phyloP scores from a whole-genome alignment of 2,329 filamentous ascomycete species.

The Colletotrichum tanaceti region DNA sequence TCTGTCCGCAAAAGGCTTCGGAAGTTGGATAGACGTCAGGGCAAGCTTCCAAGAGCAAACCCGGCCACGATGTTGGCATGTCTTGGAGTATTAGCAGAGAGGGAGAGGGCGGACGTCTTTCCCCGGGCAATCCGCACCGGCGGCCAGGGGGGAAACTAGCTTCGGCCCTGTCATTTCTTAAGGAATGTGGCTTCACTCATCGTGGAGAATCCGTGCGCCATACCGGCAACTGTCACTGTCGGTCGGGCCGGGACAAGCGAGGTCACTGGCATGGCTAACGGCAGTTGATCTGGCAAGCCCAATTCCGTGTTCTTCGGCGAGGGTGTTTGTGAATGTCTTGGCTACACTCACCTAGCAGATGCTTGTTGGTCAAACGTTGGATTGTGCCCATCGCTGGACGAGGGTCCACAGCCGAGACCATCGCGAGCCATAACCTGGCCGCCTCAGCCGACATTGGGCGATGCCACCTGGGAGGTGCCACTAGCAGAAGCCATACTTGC shows the following conservation, averaged over 20 bases:
- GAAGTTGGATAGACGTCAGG: neutral
- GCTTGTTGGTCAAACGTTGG: slow-evolving; percentile 4
- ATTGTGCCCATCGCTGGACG: neutral
- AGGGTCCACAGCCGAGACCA: slow-evolving; percentile 2
- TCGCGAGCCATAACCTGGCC: neutral
- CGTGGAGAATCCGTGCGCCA: neutral
- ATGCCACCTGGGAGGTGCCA: slow-evolving; percentile 1
- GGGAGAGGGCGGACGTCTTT: slow-evolving; percentile 5
- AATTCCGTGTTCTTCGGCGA: neutral
- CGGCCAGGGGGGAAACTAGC: neutral
- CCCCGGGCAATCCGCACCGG: neutral
- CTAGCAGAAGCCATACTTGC: slow-evolving; percentile 3
- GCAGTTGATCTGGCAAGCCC: neutral
- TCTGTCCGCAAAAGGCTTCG: neutral
- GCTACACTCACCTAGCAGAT: neutral
- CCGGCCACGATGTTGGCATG: slow-evolving; percentile 9
- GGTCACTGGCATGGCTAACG: neutral
- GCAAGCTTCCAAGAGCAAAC: neutral
- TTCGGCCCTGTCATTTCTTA: neutral
- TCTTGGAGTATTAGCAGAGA: neutral
- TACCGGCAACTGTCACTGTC: slow-evolving; percentile 9
- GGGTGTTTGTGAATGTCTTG: neutral
- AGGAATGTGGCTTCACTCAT: slow-evolving; percentile 13
- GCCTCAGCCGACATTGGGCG: neutral
- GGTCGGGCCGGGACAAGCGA: slow-evolving; percentile 12